Base-by-base conservation (phyloP, 768 basidiomycete genomes). In the Xanthoconium purpureum region DNA sequence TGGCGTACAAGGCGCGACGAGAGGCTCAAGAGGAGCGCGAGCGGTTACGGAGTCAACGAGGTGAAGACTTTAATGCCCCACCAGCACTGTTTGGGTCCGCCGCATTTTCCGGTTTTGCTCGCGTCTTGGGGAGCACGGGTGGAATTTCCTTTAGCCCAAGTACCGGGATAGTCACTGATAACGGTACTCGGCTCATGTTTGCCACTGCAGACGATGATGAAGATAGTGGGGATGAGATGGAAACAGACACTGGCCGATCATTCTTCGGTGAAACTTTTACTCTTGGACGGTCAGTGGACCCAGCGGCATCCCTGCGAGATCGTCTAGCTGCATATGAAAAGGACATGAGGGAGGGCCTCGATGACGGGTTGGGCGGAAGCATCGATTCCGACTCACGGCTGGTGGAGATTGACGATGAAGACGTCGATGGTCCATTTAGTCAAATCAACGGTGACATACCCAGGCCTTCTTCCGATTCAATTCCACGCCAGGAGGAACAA, bases 131-230 rank as follows among this genome's bases (percentile, higher is more conserved):
- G 63, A 73, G 78, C 69, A 69, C 73, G 10, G 82, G 84, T 32
- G 87, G 87, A 35, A 86, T 92, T 57, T 84, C 85, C 15, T 87
- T 86, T 68, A 73, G 77, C 57, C 85, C 82, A 8, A 79, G 78
- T 35, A 73, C 76, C 20, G 78, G 77, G 50, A 80, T 84, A 64
- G 73, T 78, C 68, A 77, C 66, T 58, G 82, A 82, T 55, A 65
- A 63, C 37, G 78, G 79, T 13, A 20, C 59, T 30, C 70, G 74
- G 18, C 71, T 87, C 64, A 85, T 88, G 83, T 89, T 89, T 62
- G 81, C 77, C 37, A 66, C 73, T 5, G 74, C 80, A 35, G 83
- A 88, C 44, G 85, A 85, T 20, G 80, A 81, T 40, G 84, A 84
- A 1, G 81, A 82, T 36, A 80, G 80, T 20, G 79, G 80, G 17